Evolutionary conservation across 768 basidiomycete species (phyloP).

Genomic region (Saitozyma podzolica): DNA sequence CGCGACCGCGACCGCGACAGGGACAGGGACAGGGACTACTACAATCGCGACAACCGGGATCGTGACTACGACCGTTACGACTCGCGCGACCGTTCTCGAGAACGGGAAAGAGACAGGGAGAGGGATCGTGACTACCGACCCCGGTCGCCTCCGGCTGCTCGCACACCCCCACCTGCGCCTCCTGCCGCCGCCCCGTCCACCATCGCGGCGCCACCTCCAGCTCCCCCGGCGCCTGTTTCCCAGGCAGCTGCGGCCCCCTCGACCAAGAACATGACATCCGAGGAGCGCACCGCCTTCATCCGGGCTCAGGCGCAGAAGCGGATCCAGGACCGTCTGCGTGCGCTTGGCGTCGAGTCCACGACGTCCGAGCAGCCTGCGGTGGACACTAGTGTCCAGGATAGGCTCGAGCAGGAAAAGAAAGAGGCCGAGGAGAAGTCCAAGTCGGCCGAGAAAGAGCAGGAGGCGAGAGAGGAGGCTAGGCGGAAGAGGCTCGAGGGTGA

Average conservation of each 20-base stretch:
- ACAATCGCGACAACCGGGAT: constrained; percentile 52
- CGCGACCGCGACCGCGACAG: constrained; percentile 54
- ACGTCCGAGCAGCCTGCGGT: constrained; percentile 52
- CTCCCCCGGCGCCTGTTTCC: constrained; percentile 54
- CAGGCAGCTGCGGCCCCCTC: constrained; percentile 52
- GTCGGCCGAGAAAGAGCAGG: constrained; percentile 75
- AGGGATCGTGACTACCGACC: constrained; percentile 29
- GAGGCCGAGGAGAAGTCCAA: constrained; percentile 85
- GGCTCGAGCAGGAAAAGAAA: constrained; percentile 78
- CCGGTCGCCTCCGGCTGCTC: constrained; percentile 28
- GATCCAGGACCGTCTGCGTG: constrained; percentile 79
- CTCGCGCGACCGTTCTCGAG: constrained; percentile 53
- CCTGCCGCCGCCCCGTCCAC: constrained; percentile 55
- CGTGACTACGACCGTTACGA: constrained; percentile 44
- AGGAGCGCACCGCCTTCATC: constrained; percentile 75
- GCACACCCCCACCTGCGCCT: constrained; percentile 51
- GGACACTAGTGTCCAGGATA: constrained; percentile 79
- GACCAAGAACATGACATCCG: constrained; percentile 78
- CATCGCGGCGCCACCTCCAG: constrained; percentile 44
- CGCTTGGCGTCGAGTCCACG: constrained; percentile 67
- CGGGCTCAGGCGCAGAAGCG: constrained; percentile 76
- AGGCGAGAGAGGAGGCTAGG: constrained; percentile 72
- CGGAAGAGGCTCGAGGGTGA: constrained; percentile 71
- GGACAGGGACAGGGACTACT: constrained; percentile 54
- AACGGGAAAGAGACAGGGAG: constrained; percentile 52